Evolutionary conservation across 371 early-diverging fungal genomes (phyloP).

Genomic region (Mortierella sp.): DNA sequence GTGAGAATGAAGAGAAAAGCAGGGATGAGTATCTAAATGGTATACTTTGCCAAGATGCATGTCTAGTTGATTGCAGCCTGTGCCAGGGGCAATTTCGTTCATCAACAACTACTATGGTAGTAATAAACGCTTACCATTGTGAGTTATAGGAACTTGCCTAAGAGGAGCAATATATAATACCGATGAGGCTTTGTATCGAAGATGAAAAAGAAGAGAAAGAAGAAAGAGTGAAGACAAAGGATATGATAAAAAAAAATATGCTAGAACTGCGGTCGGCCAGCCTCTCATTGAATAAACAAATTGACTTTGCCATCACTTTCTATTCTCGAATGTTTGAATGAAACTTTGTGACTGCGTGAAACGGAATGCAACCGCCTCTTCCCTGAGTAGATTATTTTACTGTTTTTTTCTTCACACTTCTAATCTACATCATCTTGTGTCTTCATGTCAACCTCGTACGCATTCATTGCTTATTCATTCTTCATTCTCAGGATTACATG

Average conservation of each 20-base stretch:
- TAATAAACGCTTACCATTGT: background rate
- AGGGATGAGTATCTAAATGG: too few relatives aligned
- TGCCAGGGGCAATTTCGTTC: too few relatives aligned
- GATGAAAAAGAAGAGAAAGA: background rate
- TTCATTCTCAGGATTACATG: background rate
- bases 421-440: background rate
- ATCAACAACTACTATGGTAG: too few relatives aligned
- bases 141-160: background rate
- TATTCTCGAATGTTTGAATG: too few relatives aligned
- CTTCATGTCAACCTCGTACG: constrained; percentile 23
- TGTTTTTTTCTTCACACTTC: background rate
- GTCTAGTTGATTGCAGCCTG: background rate
- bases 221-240: background rate
- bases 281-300: too few relatives aligned
- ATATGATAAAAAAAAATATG: too few relatives aligned
- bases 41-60: too few relatives aligned
- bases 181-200: background rate
- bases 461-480: background rate
- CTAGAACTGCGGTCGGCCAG: too few relatives aligned
- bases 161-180: background rate
- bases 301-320: too few relatives aligned
- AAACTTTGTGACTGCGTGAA: too few relatives aligned
- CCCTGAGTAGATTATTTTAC: background rate
- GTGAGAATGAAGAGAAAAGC: background rate
- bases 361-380: background rate